Evolutionary conservation across 331 rosid genomes (phyloP).

Genomic region (Spiraea crenata): DNA sequence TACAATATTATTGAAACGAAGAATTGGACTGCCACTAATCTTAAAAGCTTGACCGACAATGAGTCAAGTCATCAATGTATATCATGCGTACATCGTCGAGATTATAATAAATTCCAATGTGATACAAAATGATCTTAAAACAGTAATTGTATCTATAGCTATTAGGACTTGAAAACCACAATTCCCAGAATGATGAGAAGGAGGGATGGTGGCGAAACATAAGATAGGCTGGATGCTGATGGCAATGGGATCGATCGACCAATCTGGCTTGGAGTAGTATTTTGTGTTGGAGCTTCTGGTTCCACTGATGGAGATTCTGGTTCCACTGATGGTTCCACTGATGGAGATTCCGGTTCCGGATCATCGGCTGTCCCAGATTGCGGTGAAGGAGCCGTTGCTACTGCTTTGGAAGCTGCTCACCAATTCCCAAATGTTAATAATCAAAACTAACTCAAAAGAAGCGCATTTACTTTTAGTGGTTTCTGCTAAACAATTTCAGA

Average conservation of each 20-base stretch:
- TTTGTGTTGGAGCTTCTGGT: conserved; percentile 26
- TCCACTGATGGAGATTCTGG: conserved; percentile 30
- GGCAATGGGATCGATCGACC: conserved; percentile 39
- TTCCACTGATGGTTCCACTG: conserved; percentile 20
- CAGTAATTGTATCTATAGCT: background rate
- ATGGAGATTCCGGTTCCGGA: conserved; percentile 23
- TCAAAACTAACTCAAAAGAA: too few relatives aligned
- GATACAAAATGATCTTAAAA: background rate
- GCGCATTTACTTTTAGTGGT: too few relatives aligned
- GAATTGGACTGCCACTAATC: too few relatives aligned
- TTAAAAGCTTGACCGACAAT: background rate
- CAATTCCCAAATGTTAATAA: background rate
- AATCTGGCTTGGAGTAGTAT: conserved; percentile 5
- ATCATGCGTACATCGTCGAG: background rate
- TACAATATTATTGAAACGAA: too few relatives aligned
- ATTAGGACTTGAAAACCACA: conserved; percentile 5
- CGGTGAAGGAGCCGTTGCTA: conserved; percentile 25
- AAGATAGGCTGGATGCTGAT: conserved; percentile 29
- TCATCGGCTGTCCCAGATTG: conserved; percentile 22
- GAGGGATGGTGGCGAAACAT: conserved; percentile 28
- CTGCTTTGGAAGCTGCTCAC: conserved; percentile 44
- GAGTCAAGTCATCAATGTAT: background rate
- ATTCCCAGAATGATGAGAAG: conserved; percentile 22
- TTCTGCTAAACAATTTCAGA: too few relatives aligned
- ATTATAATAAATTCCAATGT: background rate